Evolutionary conservation across 1,139 yeast genomes (phyloP).

Genomic region (Hemisphaericaspora xylofermentans): DNA sequence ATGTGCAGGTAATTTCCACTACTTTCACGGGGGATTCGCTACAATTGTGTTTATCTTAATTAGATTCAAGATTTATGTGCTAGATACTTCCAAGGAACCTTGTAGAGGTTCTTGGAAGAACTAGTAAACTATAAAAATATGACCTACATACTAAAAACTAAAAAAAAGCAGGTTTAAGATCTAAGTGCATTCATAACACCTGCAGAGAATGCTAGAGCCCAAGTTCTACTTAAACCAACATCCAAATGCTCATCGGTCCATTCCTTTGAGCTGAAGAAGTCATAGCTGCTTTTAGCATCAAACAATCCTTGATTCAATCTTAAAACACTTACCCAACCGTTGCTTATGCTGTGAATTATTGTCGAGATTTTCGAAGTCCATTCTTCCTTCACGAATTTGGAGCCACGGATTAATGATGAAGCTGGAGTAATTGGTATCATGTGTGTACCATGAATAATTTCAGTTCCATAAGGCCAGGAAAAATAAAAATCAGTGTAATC

Average conservation of each 20-base stretch:
- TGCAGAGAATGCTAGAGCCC: constrained; percentile 81
- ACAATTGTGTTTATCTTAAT: too few species aligned
- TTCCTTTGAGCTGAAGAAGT: constrained; percentile 53
- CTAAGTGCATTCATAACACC: constrained; percentile 25
- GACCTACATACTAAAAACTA: too few species aligned
- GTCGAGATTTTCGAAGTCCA: constrained; percentile 58
- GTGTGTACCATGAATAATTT: constrained; percentile 92
- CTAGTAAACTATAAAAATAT: too few species aligned
- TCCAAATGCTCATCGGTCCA: constrained; percentile 50
- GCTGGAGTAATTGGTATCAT: constrained; percentile 84
- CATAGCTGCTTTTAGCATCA: constrained; percentile 65
- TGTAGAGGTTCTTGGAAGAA: too few species aligned
- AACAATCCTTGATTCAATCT: constrained; percentile 72
- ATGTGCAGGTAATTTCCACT: too few species aligned
- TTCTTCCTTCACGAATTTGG: constrained; percentile 74
- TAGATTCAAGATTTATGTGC: too few species aligned
- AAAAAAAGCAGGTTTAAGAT: background rate
- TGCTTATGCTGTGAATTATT: constrained; percentile 53
- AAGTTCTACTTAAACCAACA: constrained; percentile 83
- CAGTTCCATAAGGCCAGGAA: constrained; percentile 45
- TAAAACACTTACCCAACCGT: constrained; percentile 88
- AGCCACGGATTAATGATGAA: constrained; percentile 71
- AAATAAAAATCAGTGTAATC: constrained; percentile 71
- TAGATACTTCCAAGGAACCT: too few species aligned
- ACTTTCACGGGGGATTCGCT: too few species aligned